Conservation (phyloP, 2,329 filamentous ascomycete genomes). For the Endocalyx cinctus region DNA sequence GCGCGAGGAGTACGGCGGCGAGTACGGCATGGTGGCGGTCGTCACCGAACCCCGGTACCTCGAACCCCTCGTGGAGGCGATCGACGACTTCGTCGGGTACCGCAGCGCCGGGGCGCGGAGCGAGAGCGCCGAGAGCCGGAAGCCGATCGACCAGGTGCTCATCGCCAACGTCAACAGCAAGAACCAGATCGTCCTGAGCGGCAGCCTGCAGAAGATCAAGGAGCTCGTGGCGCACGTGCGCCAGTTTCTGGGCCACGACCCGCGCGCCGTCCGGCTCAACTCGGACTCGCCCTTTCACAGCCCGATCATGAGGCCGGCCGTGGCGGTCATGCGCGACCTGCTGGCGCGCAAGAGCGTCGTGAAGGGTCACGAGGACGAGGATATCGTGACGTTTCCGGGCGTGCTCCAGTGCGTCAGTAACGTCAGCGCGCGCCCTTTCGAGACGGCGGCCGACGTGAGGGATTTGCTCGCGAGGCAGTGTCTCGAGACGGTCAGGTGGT, state of each 20-base stretch:
- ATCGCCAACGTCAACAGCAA: conserved; percentile 95
- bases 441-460: conserved; percentile 67
- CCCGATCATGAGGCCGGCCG: conserved; percentile 83
- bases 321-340: conserved; percentile 65
- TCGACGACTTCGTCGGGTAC: conserved; percentile 74
- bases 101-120: conserved; percentile 60
- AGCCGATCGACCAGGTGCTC: conserved; percentile 78
- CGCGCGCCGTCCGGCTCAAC: conserved; percentile 79
- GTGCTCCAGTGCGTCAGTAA: conserved; percentile 78
- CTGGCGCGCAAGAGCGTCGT: conserved; percentile 56
- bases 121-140: conserved; percentile 62
- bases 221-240: conserved; percentile 78
- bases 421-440: conserved; percentile 74
- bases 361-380: conserved; percentile 48
- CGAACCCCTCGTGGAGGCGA: conserved; percentile 61
- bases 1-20: conserved; percentile 63
- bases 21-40: conserved; percentile 91
- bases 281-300: conserved; percentile 89
- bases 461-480: conserved; percentile 75
- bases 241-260: conserved; percentile 88
- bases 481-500: conserved; percentile 92
- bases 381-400: conserved; percentile 72
- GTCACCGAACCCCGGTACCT: conserved; percentile 82
- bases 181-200: conserved; percentile 92
- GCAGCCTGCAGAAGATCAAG: conserved; percentile 77